Evolutionary conservation across 2,329 filamentous ascomycete genomes (phyloP), one percentile per base, ranked within the genome.

Genomic region (Rugonectria rugulosa): DNA sequence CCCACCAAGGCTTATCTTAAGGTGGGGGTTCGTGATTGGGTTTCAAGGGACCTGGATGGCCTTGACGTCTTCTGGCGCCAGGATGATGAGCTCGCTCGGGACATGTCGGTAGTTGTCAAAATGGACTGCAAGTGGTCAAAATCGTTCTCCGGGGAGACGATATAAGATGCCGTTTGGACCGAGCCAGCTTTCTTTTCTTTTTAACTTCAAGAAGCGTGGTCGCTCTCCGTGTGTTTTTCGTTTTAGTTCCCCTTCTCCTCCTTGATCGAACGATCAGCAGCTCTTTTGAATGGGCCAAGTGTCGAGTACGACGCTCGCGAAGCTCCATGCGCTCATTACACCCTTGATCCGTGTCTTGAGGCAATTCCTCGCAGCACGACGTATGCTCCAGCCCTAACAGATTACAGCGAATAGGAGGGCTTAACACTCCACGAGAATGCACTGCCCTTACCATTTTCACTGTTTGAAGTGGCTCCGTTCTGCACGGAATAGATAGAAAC

Each of bases 11-110:
- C 31, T 44, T 45, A 57, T 49, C 41, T 37, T 21, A 43, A 14
- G n/a, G 41, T 46, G 45, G 24, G 20, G 17, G 19, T 19, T 42
- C 36, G n/a, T 56, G 53, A 44, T 60, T 60, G 57, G 57, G 15
- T 24, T 41, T 31, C 34, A 3, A 14, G 17, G 46, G 27, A 51
- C 36, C 36, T 15, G 10, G 9, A 24, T 17, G 26, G 46, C 8
- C 20, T 44, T 60, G 31, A 60, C 57, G 57, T 37, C 57, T 60
- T 60, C 37, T 31, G 12, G 32, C 1, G 24, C 23, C 15, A 34
- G 29, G 41, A 60, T 60, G 55, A 31, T 52, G 57, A 52, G 38
- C 50, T 27, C 17, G 36, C 9, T 52, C 57, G 57, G 57, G 41
- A 58, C 34, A 37, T 44, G 26, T 49, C 57, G 57, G 55, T 48